Conservation (phyloP, 2,329 filamentous ascomycete species). For the Cladophialophora bantiana region DNA sequence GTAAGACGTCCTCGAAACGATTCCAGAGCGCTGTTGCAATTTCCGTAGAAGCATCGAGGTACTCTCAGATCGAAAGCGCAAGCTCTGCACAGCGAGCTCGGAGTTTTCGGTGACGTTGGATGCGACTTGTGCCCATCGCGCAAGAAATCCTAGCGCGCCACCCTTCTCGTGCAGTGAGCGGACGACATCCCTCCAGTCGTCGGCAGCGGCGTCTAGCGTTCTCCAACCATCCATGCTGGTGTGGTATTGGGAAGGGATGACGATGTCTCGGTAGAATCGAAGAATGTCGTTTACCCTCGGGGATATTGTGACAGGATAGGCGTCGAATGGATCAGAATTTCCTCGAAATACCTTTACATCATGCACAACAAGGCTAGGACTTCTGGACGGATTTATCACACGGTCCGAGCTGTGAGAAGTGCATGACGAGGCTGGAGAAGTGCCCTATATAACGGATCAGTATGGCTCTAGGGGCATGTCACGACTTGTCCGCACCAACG, state of each 20-base stretch:
- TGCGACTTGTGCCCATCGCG: constrained; percentile 16
- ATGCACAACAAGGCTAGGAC: neutral
- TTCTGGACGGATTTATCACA: neutral
- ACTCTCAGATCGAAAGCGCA: constrained; percentile 11
- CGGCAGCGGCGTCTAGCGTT: constrained; percentile 12
- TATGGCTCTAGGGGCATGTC: neutral
- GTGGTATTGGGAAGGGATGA: constrained; percentile 16
- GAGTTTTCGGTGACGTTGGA: constrained; percentile 9
- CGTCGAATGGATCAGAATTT: constrained; percentile 18
- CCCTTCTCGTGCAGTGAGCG: constrained; percentile 12
- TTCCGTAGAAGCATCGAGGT: constrained; percentile 14
- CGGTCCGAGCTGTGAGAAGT: constrained; percentile 2
- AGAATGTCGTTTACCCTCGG: constrained; percentile 15
- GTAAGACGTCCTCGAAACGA: constrained; percentile 7
- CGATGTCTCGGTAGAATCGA: constrained; percentile 20
- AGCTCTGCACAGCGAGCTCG: constrained; percentile 7
- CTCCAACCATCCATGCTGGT: constrained; percentile 11
- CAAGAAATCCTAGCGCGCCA: constrained; percentile 14
- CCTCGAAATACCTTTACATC: constrained; percentile 10
- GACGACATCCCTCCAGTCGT: constrained; percentile 19
- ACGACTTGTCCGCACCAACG: neutral
- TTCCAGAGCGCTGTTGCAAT: constrained; percentile 4
- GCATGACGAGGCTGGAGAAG: constrained; percentile 15
- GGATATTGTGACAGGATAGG: constrained; percentile 9
- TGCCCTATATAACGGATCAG: neutral